These are phyloP conservation scores for Trichophyton benhamiae DNA, from an alignment of 2,329 filamentous ascomycete genomes.

Conservation along the genomic window DNA sequence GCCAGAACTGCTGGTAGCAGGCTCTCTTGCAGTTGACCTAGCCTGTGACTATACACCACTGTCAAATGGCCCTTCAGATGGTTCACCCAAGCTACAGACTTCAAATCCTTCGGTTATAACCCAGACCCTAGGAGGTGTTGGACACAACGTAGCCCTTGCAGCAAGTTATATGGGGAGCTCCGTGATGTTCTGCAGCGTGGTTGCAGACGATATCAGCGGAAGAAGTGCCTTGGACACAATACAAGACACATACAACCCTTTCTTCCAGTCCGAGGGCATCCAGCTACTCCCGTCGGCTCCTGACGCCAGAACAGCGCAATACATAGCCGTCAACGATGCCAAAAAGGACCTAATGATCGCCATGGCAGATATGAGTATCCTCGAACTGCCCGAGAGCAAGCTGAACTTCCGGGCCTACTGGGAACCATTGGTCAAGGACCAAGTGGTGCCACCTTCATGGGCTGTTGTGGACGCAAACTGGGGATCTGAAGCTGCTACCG, in stretches of 20 bases:
- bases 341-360: constrained; percentile 77
- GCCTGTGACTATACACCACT: constrained; percentile 62
- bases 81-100: constrained; percentile 47
- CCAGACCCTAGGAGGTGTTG: constrained; percentile 81
- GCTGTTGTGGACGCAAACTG: constrained; percentile 83
- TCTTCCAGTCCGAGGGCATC: constrained; percentile 54
- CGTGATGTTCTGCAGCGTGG: constrained; percentile 65
- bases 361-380: constrained; percentile 90
- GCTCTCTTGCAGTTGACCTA: constrained; percentile 78
- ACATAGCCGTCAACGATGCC: constrained; percentile 75
- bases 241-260: constrained; percentile 40
- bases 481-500: constrained; percentile 51
- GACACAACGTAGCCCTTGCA: constrained; percentile 79
- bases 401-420: constrained; percentile 43
- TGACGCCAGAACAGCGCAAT: constrained; percentile 67
- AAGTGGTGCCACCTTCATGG: constrained; percentile 53
- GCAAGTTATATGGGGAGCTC: constrained; percentile 55
- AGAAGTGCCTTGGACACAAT: constrained; percentile 58
- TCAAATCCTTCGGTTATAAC: constrained; percentile 75
- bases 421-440: constrained; percentile 45
- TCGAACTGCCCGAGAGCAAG: constrained; percentile 38
- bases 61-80: constrained; percentile 21
- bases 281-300: constrained; percentile 41
- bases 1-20: constrained; percentile 69
- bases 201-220: constrained; percentile 70